Evolutionary conservation across 495 filamentous ascomycete genomes (phyloP).

Genomic region (Neurospora sp.): DNA sequence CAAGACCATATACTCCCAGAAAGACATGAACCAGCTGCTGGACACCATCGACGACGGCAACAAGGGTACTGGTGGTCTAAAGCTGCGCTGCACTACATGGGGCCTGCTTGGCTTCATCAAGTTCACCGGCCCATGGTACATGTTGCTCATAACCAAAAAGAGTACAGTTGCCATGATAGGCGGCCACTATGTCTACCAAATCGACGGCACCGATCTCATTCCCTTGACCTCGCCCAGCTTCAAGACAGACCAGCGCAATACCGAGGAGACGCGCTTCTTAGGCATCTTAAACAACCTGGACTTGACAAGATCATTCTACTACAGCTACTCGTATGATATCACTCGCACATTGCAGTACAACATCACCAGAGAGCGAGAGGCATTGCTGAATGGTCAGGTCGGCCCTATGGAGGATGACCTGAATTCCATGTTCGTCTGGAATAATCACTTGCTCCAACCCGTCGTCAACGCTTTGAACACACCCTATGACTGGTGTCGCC

Average conservation of each 20-base stretch:
- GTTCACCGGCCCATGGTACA: slow-evolving; percentile 95
- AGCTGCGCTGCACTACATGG: slow-evolving; percentile 83
- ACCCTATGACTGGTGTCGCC: slow-evolving; percentile 90
- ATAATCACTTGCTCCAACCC: slow-evolving; percentile 75
- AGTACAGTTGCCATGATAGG: slow-evolving; percentile 93
- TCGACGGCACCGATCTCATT: slow-evolving; percentile 90
- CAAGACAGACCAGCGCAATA: slow-evolving; percentile 65
- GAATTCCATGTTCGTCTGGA: slow-evolving; percentile 98
- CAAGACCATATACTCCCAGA: slow-evolving; percentile 84
- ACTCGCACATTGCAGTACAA: slow-evolving; percentile 90
- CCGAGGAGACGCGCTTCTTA: slow-evolving; percentile 83
- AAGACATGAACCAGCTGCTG: slow-evolving; percentile 85
- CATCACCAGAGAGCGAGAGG: slow-evolving; percentile 69
- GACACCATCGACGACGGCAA: slow-evolving; percentile 96
- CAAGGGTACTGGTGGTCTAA: slow-evolving; percentile 81
- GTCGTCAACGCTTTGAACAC: slow-evolving; percentile 60
- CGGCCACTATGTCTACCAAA: slow-evolving; percentile 89
- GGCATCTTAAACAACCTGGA: slow-evolving; percentile 86
- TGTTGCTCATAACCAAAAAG: slow-evolving; percentile 92
- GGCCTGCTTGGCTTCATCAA: slow-evolving; percentile 89
- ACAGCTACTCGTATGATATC: slow-evolving; percentile 96
- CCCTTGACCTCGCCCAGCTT: slow-evolving; percentile 65
- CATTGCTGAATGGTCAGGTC: slow-evolving; percentile 51
- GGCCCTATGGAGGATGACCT: slow-evolving; percentile 53
- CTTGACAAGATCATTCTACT: slow-evolving; percentile 85